phyloP scores from a whole-genome alignment of 352 stramenopile species.

The Phytopythium aichiense region DNA sequence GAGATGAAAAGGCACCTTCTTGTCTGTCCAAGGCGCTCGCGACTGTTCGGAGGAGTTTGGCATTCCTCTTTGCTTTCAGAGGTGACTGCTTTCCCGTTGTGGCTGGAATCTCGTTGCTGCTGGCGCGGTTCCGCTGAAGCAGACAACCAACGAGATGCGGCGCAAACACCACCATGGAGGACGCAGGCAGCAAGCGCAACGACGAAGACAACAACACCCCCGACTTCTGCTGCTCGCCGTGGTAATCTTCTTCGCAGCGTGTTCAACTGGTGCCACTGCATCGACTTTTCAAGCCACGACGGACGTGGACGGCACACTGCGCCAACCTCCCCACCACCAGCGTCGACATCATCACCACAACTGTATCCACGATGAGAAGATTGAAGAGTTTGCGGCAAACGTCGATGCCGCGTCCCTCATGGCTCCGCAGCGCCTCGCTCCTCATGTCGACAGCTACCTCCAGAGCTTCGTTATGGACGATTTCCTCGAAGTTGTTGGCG shows the following conservation, averaged over 20 bases:
- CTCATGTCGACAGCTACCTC: conserved; percentile 11
- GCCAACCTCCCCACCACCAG: not conserved
- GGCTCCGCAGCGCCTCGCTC: conserved; percentile 22
- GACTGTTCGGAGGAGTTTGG: not conserved
- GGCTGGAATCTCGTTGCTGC: not conserved
- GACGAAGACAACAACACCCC: not conserved
- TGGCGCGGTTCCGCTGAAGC: not conserved
- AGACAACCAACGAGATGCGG: not conserved
- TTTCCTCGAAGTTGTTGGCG: conserved; percentile 41
- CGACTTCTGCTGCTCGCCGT: not conserved
- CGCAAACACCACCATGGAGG: not conserved
- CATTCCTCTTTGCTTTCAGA: not conserved
- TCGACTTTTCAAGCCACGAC: not conserved
- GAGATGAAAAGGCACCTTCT: not conserved
- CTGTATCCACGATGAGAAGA: conserved; percentile 72
- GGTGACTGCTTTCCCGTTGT: not conserved
- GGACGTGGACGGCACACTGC: not conserved
- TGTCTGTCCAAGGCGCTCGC: not conserved
- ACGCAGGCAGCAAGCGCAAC: not conserved
- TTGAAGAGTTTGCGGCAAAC: conserved; percentile 36
- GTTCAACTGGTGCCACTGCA: not conserved
- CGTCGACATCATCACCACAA: conserved; percentile 36
- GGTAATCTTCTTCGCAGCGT: not conserved
- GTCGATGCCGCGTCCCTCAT: conserved; percentile 36
- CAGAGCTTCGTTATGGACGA: conserved; percentile 24